These are phyloP conservation scores for Lentinula detonsa DNA, from an alignment of 768 basidiomycete species.

Conservation along the genomic window DNA sequence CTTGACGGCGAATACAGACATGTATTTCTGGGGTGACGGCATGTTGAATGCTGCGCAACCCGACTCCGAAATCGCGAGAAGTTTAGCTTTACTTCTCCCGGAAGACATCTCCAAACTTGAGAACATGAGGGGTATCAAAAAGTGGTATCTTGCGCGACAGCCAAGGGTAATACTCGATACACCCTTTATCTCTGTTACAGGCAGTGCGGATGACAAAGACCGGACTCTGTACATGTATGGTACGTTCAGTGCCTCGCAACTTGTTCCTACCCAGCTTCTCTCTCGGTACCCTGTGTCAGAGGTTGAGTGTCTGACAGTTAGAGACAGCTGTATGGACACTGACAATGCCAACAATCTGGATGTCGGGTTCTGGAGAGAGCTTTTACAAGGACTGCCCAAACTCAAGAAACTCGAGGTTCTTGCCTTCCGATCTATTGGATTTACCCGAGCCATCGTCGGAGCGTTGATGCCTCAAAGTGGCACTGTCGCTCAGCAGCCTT, in stretches of 20 bases:
- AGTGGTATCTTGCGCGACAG: slow-evolving; percentile 3
- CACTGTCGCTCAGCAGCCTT: not conserved
- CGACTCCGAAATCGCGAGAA: not conserved
- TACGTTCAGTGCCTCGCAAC: not conserved
- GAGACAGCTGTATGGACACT: slow-evolving; percentile 1
- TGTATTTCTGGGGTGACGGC: slow-evolving; percentile 15
- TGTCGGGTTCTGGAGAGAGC: slow-evolving; percentile 1
- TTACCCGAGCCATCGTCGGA: slow-evolving; percentile 1
- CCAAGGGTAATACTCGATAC: not conserved
- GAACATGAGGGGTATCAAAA: not conserved
- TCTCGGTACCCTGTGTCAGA: not conserved
- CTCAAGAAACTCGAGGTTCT: slow-evolving; percentile 1
- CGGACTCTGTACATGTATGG: slow-evolving; percentile 7
- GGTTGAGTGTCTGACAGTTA: slow-evolving; percentile 1
- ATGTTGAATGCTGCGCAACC: not conserved
- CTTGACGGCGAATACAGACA: slow-evolving; percentile 7
- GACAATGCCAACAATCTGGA: not conserved
- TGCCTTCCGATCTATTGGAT: not conserved
- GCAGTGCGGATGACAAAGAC: not conserved
- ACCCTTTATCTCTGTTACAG: slow-evolving; percentile 4
- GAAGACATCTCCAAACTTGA: not conserved
- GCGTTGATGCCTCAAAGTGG: not conserved
- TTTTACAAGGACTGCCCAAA: not conserved
- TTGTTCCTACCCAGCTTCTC: not conserved
- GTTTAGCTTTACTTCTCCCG: slow-evolving; percentile 2